Percentiles rank a stretch among this genome's conserved stretches.
Evolutionary conservation across 2,329 filamentous ascomycete species (phyloP).

Genomic region (Trichoderma arundinaceum): DNA sequence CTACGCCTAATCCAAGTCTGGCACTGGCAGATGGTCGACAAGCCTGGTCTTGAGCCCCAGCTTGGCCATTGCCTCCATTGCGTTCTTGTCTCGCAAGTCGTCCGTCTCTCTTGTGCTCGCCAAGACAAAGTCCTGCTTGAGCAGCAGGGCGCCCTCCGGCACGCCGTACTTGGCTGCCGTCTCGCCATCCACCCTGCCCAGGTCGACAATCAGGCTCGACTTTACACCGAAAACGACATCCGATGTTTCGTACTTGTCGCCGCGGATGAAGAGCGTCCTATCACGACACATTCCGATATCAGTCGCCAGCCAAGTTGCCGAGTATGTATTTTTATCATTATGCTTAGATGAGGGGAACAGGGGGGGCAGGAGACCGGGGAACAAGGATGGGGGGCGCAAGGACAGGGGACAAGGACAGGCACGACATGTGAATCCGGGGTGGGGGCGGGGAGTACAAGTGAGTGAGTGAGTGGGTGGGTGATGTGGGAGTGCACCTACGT

Average conservation of each 20-base stretch:
- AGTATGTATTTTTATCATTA: neutral
- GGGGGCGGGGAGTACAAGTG: neutral
- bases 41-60: conserved; percentile 73
- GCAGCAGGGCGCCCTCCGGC: conserved; percentile 64
- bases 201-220: conserved; percentile 74
- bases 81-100: conserved; percentile 66
- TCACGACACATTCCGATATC: neutral
- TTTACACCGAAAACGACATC: conserved; percentile 91
- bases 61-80: conserved; percentile 68
- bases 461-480: too few relatives aligned
- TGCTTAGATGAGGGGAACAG: neutral
- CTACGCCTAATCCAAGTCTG: conserved; percentile 58
- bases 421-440: conserved; percentile 6
- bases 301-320: neutral
- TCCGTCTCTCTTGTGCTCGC: conserved; percentile 58
- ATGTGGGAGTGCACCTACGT: conserved; percentile 76
- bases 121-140: conserved; percentile 79
- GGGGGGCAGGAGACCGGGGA: too few relatives aligned
- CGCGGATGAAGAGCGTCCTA: conserved; percentile 76
- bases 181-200: conserved; percentile 53
- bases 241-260: conserved; percentile 80
- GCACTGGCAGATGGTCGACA: conserved; percentile 76
- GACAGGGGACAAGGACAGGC: neutral
- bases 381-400: neutral
- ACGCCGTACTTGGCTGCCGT: conserved; percentile 68